Evolutionary conservation across 805 yeast species (phyloP).

Genomic region (Kluyveromyces nonfermentans): DNA sequence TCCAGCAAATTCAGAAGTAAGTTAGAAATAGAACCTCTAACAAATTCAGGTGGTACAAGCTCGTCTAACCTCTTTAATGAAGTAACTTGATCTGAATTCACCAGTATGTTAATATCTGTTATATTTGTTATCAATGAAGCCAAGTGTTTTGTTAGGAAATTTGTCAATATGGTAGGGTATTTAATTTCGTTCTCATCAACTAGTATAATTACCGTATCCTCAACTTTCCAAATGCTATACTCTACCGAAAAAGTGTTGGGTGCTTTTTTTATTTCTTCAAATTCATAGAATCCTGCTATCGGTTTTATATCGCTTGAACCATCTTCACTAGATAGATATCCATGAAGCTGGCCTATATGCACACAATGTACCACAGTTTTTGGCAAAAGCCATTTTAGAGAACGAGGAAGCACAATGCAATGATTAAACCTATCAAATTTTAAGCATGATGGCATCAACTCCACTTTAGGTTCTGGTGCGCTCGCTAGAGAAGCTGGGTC

Average conservation of each 20-base stretch:
- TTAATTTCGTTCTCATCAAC: constrained; percentile 24
- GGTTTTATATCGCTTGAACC: background rate
- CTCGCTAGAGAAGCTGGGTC: background rate
- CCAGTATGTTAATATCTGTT: constrained; percentile 1
- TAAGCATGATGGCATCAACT: background rate
- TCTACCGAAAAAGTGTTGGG: background rate
- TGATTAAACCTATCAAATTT: background rate
- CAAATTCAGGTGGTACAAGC: constrained; percentile 50
- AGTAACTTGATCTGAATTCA: constrained; percentile 20
- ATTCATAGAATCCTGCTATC: background rate
- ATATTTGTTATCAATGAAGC: constrained; percentile 28
- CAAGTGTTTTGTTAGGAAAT: constrained; percentile 22
- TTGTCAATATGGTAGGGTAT: constrained; percentile 29
- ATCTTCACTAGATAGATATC: background rate
- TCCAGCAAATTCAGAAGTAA: constrained; percentile 9
- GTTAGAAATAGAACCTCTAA: constrained; percentile 42
- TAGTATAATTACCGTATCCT: constrained; percentile 13
- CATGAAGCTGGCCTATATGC: background rate
- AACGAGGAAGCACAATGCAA: constrained; percentile 1
- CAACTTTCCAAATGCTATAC: constrained; percentile 6
- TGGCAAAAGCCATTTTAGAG: constrained; percentile 2
- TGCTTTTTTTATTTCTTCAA: background rate
- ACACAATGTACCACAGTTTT: background rate
- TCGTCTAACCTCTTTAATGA: constrained; percentile 14
- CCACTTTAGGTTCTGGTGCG: background rate